Percentiles rank a stretch among this genome's conserved stretches.
Evolutionary conservation across 2,329 filamentous ascomycete species (phyloP).

Genomic region (Neocucurbitaria cava): DNA sequence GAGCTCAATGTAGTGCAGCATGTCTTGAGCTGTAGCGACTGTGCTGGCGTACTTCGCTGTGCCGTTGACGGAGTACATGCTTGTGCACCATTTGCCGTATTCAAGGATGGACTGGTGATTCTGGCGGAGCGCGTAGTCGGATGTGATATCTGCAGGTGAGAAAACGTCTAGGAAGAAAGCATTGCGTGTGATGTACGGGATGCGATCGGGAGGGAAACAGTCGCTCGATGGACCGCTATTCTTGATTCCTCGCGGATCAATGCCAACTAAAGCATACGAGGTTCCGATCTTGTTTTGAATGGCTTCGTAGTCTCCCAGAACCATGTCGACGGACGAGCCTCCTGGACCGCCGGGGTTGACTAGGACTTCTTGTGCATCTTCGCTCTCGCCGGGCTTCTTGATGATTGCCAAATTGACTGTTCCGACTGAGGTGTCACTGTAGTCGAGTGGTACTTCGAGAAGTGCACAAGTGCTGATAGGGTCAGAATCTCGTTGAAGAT

Average conservation of each 20-base stretch:
- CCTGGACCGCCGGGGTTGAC: slow-evolving; percentile 37
- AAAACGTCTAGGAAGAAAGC: slow-evolving; percentile 5
- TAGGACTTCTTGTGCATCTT: slow-evolving; percentile 20
- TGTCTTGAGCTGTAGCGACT: slow-evolving; percentile 37
- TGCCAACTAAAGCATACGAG: slow-evolving; percentile 45
- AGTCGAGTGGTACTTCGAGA: slow-evolving; percentile 29
- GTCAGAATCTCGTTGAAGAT: background rate
- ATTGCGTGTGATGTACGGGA: slow-evolving; percentile 3
- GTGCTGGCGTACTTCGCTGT: slow-evolving; percentile 40
- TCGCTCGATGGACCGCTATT: slow-evolving; percentile 15
- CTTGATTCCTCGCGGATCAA: slow-evolving; percentile 40
- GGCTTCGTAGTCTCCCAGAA: background rate
- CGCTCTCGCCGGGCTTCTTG: slow-evolving; percentile 12
- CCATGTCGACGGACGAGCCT: slow-evolving; percentile 36
- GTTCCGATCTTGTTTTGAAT: slow-evolving; percentile 6
- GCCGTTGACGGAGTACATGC: slow-evolving; percentile 17
- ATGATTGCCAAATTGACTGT: slow-evolving; percentile 22
- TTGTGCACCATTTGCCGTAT: slow-evolving; percentile 30
- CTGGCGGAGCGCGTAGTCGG: slow-evolving; percentile 17
- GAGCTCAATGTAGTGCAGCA: slow-evolving; percentile 36
- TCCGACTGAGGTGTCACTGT: slow-evolving; percentile 15
- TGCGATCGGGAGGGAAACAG: slow-evolving; percentile 12
- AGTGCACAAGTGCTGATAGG: slow-evolving; percentile 16
- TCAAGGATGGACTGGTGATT: slow-evolving; percentile 7
- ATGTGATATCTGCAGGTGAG: slow-evolving; percentile 7